Conservation (phyloP, 768 basidiomycete genomes). For the Mycena sanguinolenta region DNA sequence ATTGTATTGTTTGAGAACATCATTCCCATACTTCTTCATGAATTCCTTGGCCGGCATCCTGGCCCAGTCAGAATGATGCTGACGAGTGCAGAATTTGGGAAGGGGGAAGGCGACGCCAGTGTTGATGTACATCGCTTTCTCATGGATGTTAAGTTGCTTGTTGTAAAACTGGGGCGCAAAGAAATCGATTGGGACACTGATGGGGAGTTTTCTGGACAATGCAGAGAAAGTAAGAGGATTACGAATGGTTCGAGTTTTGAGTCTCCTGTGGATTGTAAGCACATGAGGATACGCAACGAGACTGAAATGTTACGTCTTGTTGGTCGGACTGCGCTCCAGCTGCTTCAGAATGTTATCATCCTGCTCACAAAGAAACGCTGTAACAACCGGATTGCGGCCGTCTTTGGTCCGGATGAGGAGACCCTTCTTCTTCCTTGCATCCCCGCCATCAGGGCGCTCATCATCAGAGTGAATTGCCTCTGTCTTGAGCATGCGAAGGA, state of each 20-base stretch:
- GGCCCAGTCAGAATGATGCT: not conserved
- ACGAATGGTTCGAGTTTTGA: not conserved
- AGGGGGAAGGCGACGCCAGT: slow-evolving; percentile 19
- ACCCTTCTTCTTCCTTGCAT: slow-evolving; percentile 5
- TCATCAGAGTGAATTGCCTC: slow-evolving; percentile 6
- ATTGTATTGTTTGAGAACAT: slow-evolving; percentile 7
- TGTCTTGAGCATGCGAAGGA: not conserved
- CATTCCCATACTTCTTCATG: slow-evolving; percentile 16
- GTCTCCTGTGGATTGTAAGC: not conserved
- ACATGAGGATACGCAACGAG: not conserved
- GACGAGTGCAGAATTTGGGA: not conserved
- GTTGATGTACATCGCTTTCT: slow-evolving; percentile 12
- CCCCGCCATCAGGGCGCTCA: slow-evolving; percentile 1
- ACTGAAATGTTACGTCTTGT: not conserved
- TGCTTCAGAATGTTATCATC: not conserved
- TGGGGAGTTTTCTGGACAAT: not conserved
- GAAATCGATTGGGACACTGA: slow-evolving; percentile 12
- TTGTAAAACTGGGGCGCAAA: slow-evolving; percentile 16
- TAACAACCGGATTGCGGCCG: not conserved
- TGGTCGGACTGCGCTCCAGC: not conserved
- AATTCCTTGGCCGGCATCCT: slow-evolving; percentile 4
- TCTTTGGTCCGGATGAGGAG: not conserved
- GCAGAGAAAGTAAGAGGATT: not conserved
- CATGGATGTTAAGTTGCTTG: not conserved
- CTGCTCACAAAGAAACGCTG: not conserved